phyloP scores from a whole-genome alignment of 2,329 filamentous ascomycete species.

The Torrubiella hemipterigena region DNA sequence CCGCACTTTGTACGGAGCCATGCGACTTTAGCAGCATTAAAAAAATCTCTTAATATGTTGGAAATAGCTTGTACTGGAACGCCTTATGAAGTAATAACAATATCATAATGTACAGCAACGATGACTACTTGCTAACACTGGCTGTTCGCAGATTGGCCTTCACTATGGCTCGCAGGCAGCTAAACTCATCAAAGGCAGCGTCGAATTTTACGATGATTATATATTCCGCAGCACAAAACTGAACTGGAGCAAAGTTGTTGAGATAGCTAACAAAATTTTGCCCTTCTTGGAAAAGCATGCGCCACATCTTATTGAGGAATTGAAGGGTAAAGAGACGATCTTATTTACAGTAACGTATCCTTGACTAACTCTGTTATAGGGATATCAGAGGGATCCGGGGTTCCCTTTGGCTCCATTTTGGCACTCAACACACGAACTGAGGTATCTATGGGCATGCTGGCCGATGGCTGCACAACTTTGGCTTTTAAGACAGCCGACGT shows the following conservation, averaged over 20 bases:
- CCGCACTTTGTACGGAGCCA: too few relatives aligned
- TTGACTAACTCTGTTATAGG: neutral
- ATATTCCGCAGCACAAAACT: constrained; percentile 1
- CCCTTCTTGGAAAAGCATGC: constrained; percentile 3
- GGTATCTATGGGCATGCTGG: constrained; percentile 3
- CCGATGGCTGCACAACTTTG: constrained; percentile 4
- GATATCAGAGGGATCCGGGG: neutral
- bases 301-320: constrained; percentile 1
- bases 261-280: neutral
- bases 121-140: too few relatives aligned
- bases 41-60: constrained; percentile 1
- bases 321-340: neutral
- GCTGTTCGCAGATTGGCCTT: constrained; percentile 2
- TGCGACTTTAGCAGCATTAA: too few relatives aligned
- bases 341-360: neutral
- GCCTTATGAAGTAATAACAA: constrained; percentile 3
- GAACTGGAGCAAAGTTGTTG: constrained; percentile 1
- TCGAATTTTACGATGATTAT: constrained; percentile 2
- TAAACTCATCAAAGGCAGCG: constrained; percentile 1
- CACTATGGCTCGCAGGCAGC: constrained; percentile 2
- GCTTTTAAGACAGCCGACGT: constrained; percentile 2
- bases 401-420: neutral
- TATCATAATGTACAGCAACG: neutral
- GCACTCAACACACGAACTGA: constrained; percentile 3
- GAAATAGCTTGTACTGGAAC: constrained; percentile 1